These are phyloP conservation scores for Hymenochaete sp. DNA, from an alignment of 1,284 basidiomycete genomes.

Conservation along the genomic window DNA sequence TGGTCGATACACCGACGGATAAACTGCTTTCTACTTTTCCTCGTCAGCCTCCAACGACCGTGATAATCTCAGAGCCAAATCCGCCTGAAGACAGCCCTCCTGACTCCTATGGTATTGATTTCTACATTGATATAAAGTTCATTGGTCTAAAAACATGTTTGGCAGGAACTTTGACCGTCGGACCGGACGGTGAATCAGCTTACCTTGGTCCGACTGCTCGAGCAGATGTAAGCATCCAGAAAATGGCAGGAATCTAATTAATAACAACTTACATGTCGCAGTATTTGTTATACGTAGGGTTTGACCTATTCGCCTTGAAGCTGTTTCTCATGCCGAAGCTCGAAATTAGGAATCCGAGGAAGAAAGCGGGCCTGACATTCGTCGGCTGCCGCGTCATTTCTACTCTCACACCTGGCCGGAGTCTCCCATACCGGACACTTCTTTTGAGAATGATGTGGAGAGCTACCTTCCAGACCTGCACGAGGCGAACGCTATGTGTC, in stretches of 20 bases:
- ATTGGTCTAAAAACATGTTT: neutral
- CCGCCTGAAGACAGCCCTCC: no score
- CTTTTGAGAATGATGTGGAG: slow-evolving; percentile 33
- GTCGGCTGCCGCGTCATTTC: slow-evolving; percentile 13
- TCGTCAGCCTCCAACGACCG: no score
- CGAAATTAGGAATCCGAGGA: slow-evolving; percentile 13
- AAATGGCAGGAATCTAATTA: neutral
- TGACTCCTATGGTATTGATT: neutral
- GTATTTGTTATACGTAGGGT: slow-evolving; percentile 13
- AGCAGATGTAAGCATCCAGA: slow-evolving; percentile 40
- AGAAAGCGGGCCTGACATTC: slow-evolving; percentile 8
- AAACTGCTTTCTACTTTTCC: no score
- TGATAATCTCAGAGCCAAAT: no score
- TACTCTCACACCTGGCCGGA: slow-evolving; percentile 16
- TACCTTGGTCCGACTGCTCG: slow-evolving; percentile 58
- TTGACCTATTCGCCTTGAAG: neutral
- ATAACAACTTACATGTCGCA: neutral
- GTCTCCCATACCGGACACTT: slow-evolving; percentile 23
- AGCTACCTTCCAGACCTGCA: slow-evolving; percentile 39
- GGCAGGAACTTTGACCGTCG: slow-evolving; percentile 53
- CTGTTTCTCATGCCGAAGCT: neutral
- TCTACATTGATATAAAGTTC: neutral
- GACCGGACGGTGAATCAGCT: slow-evolving; percentile 41
- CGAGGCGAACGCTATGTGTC: slow-evolving; percentile 45
- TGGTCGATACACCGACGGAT: slow-evolving; percentile 25